Evolutionary conservation across 495 filamentous ascomycete genomes (phyloP), one percentile per base, ranked within the genome.

Genomic region (Xylaria flabelliformis): DNA sequence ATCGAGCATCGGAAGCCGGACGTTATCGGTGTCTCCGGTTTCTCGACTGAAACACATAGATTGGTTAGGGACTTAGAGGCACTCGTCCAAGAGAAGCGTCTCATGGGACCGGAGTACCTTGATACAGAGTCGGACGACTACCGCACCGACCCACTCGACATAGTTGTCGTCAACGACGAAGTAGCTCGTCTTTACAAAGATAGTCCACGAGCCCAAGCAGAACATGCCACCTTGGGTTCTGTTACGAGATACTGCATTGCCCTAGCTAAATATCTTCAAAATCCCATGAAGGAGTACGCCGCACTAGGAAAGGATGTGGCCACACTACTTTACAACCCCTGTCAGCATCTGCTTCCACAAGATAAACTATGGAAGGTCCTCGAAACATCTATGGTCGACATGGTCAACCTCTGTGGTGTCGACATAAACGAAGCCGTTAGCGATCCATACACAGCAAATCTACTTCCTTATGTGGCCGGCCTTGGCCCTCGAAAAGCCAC

Each of bases 361-460:
- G 95, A 98, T 3, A 92, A 97, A 80, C 84, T 98, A 6, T 80
- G 92, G 58, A 93, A 92, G 79, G 88, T 94, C 68, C 87, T 99
- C 26, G 96, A 98, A 75, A 96, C 93, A 2, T 93, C 94, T 24
- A 91, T 99, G 88, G 95, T 98, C 6, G 97, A 99, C 77, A 97
- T 97, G 90, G 96, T 99, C 75, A 99, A 99, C 79, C 87, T 99
- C 12, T 92, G 93, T 67, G 96, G 96, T 71, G 94, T 99, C 26
- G 92, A 98, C 73, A 90, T 98, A 76, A 97, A 97, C 75, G 94
- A 97, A 66, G 94, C 96, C 12, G 89, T 97, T 42, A 85, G 83
- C 32, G 92, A 97, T 76, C 77, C 87, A 1, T 92, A 94, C 75
- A 91, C 91, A 5, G 94, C 94, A 41, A 94, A 94, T 72, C 87